Evolutionary conservation across 208 protist species (phyloP), one percentile per base, ranked within the genome.

Genomic region (Leishmania gerbilli): DNA sequence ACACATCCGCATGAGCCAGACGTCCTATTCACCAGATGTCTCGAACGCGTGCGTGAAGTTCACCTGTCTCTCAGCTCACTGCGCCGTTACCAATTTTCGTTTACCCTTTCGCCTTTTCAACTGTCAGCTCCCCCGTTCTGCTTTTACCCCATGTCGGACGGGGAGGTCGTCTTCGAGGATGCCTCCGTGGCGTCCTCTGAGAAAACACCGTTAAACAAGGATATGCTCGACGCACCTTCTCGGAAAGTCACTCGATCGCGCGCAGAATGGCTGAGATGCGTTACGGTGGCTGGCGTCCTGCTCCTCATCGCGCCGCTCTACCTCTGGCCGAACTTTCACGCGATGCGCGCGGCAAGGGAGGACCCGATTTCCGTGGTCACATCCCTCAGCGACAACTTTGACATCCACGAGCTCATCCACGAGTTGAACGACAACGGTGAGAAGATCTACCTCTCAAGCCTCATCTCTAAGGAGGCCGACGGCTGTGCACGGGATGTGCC

Each of bases 401-500:
- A 81, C 72, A 60, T 62, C n/a, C 11, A 45, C 1, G 19, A 64
- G 17, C 13, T 80, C 1, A 74, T 78, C 11, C 47, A 19, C 8
- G 56, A 71, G 13, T 64, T 80, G n/a, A 80, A 84, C 69, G 1
- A 49, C 0, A 42, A 51, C n/a, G 76, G 72, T 42, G 21, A 51
- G 69, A 40, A 47, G 55, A 69, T 79, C 11, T 58, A 79, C 56
- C 62, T 80, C 69, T 17, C 40, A 24, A n/a, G 37, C 19, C 55
- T 87, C 3, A 11, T 80, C 13, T 17, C 79, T 7, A 6, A 15
- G 27, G 51, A 56, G 24, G n/a, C 34, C 19, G 62, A 65, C 74
- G 76, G 58, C 47, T 79, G 62, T n/a, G 60, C 47, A 64, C 40
- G 49, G 24, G 42, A 17, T 27, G 47, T 77, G 81, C 71, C 87